Evolutionary conservation across 352 stramenopile species (phyloP), one percentile per base, ranked within the genome.

Genomic region (Phytophthora foliorum): DNA sequence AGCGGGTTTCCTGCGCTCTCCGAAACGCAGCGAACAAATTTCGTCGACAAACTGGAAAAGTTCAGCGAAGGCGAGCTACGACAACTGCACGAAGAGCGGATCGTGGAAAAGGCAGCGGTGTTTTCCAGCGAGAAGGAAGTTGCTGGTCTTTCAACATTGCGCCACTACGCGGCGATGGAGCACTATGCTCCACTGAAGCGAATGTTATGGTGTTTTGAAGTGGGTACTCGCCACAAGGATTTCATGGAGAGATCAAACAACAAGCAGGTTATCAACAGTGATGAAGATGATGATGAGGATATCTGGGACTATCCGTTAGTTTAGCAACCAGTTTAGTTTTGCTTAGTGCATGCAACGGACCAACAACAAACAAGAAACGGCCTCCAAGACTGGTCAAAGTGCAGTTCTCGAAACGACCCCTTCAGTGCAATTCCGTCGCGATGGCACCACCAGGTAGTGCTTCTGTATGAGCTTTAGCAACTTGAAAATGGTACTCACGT

Each of bases 231-330:
- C 4, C 51, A 81, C 13, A 60, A 78, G 0, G 25, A 56, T 0
- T 24, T 82, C 0, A 31, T 71, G 4, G 64, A 78, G n/a, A 27
- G 46, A 44, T 56, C 57, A 42, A 41, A 41, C 54, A 54, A 78
- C 49, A 63, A 36, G 19, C 58, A 49, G 27, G 2, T 22, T 8
- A 22, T 25, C 3, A 21, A 25, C 7, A 68, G 61, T 7, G 64
- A 60, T 0, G 67, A 79, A 0, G 71, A 84, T 16, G 75, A 84
- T n/a, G 75, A 88, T 13, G 74, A 77, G 0, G 77, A 87, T 76
- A 62, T 91, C 19, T 93, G 86, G 86, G 76, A 88, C 59, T 89
- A 93, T 25, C 80, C 81, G 16, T 67, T 90, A 2, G 34, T 59
- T 36, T 77, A 78, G 46, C 14, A 3, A 32, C 3, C 9, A 34